These are phyloP conservation scores for Russula earlei DNA, from an alignment of 768 basidiomycete genomes.

Conservation along the genomic window DNA sequence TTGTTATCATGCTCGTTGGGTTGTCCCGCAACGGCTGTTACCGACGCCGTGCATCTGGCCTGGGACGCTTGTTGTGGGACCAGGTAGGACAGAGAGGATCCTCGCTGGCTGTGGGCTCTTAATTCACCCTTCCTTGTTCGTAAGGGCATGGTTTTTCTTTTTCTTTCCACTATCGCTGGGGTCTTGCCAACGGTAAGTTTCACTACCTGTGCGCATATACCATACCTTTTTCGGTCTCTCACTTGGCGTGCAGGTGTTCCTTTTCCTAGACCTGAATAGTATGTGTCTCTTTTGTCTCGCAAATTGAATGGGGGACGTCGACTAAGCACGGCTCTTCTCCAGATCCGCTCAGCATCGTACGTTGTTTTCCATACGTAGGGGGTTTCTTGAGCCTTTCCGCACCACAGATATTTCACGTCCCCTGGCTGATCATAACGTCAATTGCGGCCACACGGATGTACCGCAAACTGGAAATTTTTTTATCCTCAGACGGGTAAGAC, in stretches of 20 bases:
- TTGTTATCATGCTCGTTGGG: not conserved
- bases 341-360: not conserved
- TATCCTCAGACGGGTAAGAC: too few relatives aligned
- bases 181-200: not conserved
- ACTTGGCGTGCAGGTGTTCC: not conserved
- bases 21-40: not conserved
- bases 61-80: not conserved
- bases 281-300: not conserved
- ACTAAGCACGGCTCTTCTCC: not conserved
- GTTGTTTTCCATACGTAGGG: not conserved
- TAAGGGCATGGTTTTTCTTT: not conserved
- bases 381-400: not conserved
- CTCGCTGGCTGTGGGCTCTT: too few relatives aligned
- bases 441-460: not conserved
- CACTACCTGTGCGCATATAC: not conserved
- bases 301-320: too few relatives aligned
- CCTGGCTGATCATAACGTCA: not conserved
- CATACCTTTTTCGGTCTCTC: not conserved
- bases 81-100: not conserved
- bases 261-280: not conserved
- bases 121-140: not conserved
- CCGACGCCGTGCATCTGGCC: not conserved
- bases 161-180: not conserved
- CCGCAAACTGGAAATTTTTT: not conserved
- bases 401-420: not conserved